phyloP scores from a whole-genome alignment of 257 asterid species.

The Plectranthus barbatus region DNA sequence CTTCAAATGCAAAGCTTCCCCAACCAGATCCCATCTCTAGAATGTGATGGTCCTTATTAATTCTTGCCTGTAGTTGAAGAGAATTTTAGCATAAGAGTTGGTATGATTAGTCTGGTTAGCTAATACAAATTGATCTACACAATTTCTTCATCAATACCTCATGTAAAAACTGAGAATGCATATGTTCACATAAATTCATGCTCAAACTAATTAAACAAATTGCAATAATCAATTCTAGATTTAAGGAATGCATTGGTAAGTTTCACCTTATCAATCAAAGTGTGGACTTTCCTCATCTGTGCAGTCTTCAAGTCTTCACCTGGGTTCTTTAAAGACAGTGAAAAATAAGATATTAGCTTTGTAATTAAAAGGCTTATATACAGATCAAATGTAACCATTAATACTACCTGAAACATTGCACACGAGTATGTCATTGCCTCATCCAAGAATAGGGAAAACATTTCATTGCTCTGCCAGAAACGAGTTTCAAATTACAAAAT shows the following conservation, averaged over 20 bases:
- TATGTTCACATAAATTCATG: background rate
- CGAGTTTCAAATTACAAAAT: background rate
- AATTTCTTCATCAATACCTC: background rate
- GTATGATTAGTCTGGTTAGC: background rate
- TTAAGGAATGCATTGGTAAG: background rate
- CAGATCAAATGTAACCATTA: background rate
- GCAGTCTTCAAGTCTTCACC: conserved; percentile 64
- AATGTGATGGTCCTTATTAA: too few relatives aligned
- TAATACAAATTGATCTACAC: background rate
- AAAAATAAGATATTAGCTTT: too few relatives aligned
- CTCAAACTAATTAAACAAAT: too few relatives aligned
- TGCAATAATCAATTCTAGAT: background rate
- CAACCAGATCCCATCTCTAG: too few relatives aligned
- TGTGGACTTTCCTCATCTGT: conserved; percentile 45
- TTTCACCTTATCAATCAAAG: conserved; percentile 54
- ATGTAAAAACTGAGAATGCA: background rate
- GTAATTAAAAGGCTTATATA: background rate
- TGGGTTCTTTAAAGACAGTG: conserved; percentile 23
- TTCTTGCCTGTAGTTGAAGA: too few relatives aligned
- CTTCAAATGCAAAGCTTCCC: conserved; percentile 69
- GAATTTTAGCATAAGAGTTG: too few relatives aligned
- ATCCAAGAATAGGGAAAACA: too few relatives aligned
- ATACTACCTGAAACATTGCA: too few relatives aligned
- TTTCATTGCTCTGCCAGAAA: too few relatives aligned
- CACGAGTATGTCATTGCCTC: too few relatives aligned